Base-by-base conservation (phyloP, 208 protist species). In the Acanthamoeba royreba region DNA sequence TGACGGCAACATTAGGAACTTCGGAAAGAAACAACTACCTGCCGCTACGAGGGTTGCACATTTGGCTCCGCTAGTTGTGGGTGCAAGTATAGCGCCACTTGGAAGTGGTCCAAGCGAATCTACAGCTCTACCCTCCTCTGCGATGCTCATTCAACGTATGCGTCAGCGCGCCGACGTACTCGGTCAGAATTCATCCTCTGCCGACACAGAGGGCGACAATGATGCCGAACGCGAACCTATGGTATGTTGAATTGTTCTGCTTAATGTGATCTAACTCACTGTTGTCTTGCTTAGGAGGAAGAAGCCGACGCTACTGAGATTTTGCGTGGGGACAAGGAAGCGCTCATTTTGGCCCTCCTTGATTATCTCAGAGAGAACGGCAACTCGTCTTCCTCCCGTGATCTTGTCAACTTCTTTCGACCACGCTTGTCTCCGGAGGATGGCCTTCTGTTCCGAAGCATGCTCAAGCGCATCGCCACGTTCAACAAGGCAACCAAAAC, bases 381-480 rank as follows among this genome's bases (percentile, higher is more conserved):
- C 38, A 85, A 46, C 74, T 38, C 74, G 45, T 22, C 38, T 7
- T 55, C 74, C 15, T 55, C 43, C 22, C 4, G 8, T 9, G 81
- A 63, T 28, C 43, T 89, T 35, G 81, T 89, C 33, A 28, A 25
- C 28, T 49, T 33, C 31, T 89, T 89, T 49, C 55, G 31, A 11
- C 49, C 40, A 25, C 81, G 52, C 28, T 17, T 66, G 47, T 25
- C 43, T 19, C 43, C 43, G 17, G 52, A 58, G 1, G 49, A 89
- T 15, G 31, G 35, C 28, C n/a, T 66, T 11, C 45, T 89, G 31
- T 89, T 69, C 83, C 45, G 83, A 5, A 42, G 47, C 83, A 42
- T 89, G 83, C 83, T 89, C 31, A 89, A 66, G 83, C 83, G 66
- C 19, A 89, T 89, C 45, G 43, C 49, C 47, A 42, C 31, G 15